phyloP scores from a whole-genome alignment of 495 filamentous ascomycete species.

The Hypomontagnella monticulosa region DNA sequence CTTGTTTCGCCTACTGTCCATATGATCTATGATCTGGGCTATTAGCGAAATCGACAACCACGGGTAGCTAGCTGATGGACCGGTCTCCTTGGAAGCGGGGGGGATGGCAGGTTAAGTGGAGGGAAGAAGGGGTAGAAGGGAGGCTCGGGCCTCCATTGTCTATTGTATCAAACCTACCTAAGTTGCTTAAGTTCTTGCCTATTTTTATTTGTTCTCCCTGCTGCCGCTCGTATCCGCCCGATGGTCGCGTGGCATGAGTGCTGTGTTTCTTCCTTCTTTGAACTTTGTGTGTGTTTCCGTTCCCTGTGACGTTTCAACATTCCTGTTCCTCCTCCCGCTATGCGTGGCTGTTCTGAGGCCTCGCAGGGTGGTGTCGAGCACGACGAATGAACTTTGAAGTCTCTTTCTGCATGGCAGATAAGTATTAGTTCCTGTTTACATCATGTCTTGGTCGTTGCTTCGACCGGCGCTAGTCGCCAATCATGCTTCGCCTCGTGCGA shows the following conservation, averaged over 20 bases:
- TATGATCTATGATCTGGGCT: constrained; percentile 34
- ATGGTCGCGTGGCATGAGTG: constrained; percentile 24
- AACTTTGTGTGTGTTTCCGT: neutral
- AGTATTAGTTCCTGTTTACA: constrained; percentile 32
- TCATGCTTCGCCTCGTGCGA: constrained; percentile 38
- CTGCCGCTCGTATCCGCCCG: constrained; percentile 30
- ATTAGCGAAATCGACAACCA: constrained; percentile 3
- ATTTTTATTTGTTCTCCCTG: constrained; percentile 18
- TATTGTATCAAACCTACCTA: constrained; percentile 12
- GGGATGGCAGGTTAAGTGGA: constrained; percentile 20
- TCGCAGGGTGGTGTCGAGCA: constrained; percentile 25
- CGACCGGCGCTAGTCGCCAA: constrained; percentile 47
- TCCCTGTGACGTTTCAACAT: constrained; percentile 13
- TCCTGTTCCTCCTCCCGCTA: constrained; percentile 1
- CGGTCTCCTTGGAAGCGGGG: constrained; percentile 20
- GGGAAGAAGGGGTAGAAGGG: constrained; percentile 5
- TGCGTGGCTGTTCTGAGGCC: constrained; percentile 2
- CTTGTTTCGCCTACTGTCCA: constrained; percentile 22
- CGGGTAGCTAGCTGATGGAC: constrained; percentile 8
- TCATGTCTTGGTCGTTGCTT: constrained; percentile 43
- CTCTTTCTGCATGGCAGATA: constrained; percentile 29
- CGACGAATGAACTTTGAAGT: constrained; percentile 25
- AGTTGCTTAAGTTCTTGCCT: constrained; percentile 12
- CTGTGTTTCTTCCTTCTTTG: constrained; percentile 5
- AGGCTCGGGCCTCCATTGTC: constrained; percentile 25